Percentiles rank a stretch among this genome's conserved stretches.
Conservation (phyloP, 1,139 yeast species). For the Citeromyces siamensis region DNA sequence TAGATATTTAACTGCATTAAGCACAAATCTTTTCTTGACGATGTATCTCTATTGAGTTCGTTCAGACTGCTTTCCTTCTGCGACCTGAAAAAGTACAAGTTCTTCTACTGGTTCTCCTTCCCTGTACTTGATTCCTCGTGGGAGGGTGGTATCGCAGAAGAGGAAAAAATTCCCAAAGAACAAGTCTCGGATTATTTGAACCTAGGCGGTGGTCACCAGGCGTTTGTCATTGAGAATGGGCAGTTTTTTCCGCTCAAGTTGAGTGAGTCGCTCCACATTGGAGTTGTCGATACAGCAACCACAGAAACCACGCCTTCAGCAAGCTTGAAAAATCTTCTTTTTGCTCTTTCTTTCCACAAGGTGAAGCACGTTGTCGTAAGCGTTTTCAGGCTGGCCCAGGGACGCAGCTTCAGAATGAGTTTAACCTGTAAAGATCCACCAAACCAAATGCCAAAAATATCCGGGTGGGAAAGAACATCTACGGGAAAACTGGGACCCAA, state of each 20-base stretch:
- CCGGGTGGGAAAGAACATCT: constrained; percentile 87
- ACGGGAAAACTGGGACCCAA: constrained; percentile 72
- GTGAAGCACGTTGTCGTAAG: constrained; percentile 26
- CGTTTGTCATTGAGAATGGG: constrained; percentile 13
- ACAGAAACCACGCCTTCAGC: constrained; percentile 38
- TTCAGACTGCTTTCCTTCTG: constrained; percentile 64
- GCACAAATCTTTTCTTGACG: constrained; percentile 19
- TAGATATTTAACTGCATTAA: constrained; percentile 19
- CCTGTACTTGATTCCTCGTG: constrained; percentile 47
- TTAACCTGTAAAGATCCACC: constrained; percentile 7
- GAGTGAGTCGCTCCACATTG: constrained; percentile 19
- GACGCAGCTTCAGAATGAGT: constrained; percentile 15
- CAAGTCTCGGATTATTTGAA: constrained; percentile 8
- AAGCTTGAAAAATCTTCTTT: constrained; percentile 53
- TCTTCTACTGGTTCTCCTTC: constrained; percentile 81
- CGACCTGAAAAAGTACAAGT: constrained; percentile 80
- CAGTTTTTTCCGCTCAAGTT: constrained; percentile 9
- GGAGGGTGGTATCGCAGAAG: constrained; percentile 14
- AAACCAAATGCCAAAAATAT: constrained; percentile 24
- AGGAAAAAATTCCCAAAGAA: constrained; percentile 6
- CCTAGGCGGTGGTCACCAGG: constrained; percentile 9
- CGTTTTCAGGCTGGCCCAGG: constrained; percentile 18
- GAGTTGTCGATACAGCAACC: constrained; percentile 52
- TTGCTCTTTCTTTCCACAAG: constrained; percentile 33
- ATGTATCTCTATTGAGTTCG: constrained; percentile 28